Evolutionary conservation across 345 rosid species (phyloP), one percentile per base, ranked within the genome.

Genomic region (Lepidium sativum): DNA sequence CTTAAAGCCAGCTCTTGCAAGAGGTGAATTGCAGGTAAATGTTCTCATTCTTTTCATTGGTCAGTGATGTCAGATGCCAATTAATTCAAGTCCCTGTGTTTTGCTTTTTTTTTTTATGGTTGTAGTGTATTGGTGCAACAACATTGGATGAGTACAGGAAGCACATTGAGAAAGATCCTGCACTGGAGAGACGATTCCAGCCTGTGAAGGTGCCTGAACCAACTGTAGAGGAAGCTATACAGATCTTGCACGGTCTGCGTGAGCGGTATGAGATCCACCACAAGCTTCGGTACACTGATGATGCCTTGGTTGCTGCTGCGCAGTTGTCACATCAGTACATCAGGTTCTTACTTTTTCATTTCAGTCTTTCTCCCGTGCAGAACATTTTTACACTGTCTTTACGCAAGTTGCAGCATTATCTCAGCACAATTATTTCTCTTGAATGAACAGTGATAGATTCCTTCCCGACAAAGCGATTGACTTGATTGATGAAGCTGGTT

Each of bases 151-250:
- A 95, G 74, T 95, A 95, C 72, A 77, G 99, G 63, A 95, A 95
- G 77, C 99, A 95, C 81, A 83, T 95, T 50, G 99, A 91, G 88
- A 95, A 95, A 80, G 99, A 95, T 72, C 99, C 99, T 35, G 99
- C 99, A 58, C 60, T 95, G 51, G 99, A 95, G 76, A 88, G 98
- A 64, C 83, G 99, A 20, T 95, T 95, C 78, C 99, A 95, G 84
- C 99, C 99, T n/a, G 98, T 95, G 39, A 95, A 68, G 80, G 99
- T 95, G 43, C 99, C 99, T 1, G 98, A 95, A 74, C 98, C 98
- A 41, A 50, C 98, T 52, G 97, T 95, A 52, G 98, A 95, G 42
- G 99, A 91, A 71, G 83, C 98, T 9, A 83, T 95, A 58, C 88
- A 83, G 79, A 95, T 95, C 73, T 78, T 95, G 81, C 88, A 83